Evolutionary conservation across 306 rosid species (phyloP).

Genomic region (Cyclanthera cordifolia): DNA sequence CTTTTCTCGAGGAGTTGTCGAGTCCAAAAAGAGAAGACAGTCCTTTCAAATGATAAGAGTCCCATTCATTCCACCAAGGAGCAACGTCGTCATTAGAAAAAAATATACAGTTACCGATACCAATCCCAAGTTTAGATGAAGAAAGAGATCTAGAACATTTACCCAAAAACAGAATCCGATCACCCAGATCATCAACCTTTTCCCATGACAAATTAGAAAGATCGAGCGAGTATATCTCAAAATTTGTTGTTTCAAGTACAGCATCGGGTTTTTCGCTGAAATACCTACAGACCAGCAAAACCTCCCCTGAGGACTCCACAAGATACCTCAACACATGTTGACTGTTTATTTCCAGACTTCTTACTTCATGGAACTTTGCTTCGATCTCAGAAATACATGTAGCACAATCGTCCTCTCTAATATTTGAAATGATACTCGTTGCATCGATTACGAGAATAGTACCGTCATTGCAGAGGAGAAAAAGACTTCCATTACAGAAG

Average conservation of each 20-base stretch:
- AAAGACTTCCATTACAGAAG: slow-evolving; percentile 42
- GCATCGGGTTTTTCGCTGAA: slow-evolving; percentile 22
- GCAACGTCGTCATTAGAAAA: slow-evolving; percentile 37
- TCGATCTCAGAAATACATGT: slow-evolving; percentile 18
- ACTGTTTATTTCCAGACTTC: slow-evolving; percentile 20
- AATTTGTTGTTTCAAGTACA: slow-evolving; percentile 27
- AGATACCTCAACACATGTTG: slow-evolving; percentile 32
- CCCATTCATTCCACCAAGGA: slow-evolving; percentile 75
- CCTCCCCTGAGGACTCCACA: slow-evolving; percentile 39
- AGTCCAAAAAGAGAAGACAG: slow-evolving; percentile 24
- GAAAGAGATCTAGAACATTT: slow-evolving; percentile 47
- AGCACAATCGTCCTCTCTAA: slow-evolving; percentile 7
- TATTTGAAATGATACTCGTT: slow-evolving; percentile 10
- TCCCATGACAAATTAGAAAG: slow-evolving; percentile 30
- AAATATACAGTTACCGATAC: slow-evolving; percentile 25
- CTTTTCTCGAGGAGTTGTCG: slow-evolving; percentile 19
- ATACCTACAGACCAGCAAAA: slow-evolving; percentile 44
- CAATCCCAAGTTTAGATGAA: slow-evolving; percentile 32
- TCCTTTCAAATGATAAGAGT: slow-evolving; percentile 35
- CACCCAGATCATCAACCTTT: slow-evolving; percentile 29
- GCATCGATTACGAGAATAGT: slow-evolving; percentile 30
- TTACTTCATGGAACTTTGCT: slow-evolving; percentile 27
- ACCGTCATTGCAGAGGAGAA: slow-evolving; percentile 32
- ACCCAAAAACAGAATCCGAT: slow-evolving; percentile 35
- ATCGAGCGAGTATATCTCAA: slow-evolving; percentile 33